Percentiles rank a stretch among this genome's conserved stretches.
These are phyloP conservation scores for Kuraishia cidri DNA, from an alignment of 805 yeast species.

Conservation along the genomic window DNA sequence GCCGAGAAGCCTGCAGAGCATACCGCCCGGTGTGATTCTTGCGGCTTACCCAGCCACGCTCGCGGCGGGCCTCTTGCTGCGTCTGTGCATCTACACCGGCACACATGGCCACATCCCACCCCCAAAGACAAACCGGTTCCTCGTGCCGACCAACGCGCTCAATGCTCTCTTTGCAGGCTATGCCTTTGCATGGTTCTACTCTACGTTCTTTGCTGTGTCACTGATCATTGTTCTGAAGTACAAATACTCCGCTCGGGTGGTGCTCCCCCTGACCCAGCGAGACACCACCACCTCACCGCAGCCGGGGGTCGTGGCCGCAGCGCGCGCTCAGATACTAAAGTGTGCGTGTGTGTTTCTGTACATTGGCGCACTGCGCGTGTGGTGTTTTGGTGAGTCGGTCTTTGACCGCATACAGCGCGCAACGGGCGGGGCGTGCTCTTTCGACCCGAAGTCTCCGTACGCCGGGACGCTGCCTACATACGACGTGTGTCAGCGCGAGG, in stretches of 20 bases:
- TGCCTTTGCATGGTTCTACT: constrained; percentile 15
- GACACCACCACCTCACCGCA: no score
- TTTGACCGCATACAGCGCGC: constrained; percentile 20
- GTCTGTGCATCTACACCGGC: no score
- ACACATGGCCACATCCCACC: constrained; percentile 6
- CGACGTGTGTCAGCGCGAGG: constrained; percentile 11
- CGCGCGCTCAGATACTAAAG: constrained; percentile 11
- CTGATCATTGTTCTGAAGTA: constrained; percentile 2
- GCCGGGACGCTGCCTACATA: constrained; percentile 8
- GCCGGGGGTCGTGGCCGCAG: no score
- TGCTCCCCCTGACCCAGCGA: constrained; percentile 12
- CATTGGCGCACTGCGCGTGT: constrained; percentile 13
- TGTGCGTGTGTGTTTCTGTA: constrained; percentile 10
- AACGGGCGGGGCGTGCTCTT: constrained; percentile 35
- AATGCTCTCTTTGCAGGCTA: constrained; percentile 18
- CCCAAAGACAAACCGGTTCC: constrained; percentile 6
- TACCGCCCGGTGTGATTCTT: no score
- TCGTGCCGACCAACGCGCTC: constrained; percentile 14
- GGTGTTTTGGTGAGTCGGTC: constrained; percentile 23
- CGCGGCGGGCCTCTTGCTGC: constrained; percentile 5
- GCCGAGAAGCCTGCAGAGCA: no score
- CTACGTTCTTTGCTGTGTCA: constrained; percentile 6
- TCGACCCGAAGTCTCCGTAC: no score
- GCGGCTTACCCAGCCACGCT: constrained; percentile 8
- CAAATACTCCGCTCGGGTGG: constrained; percentile 1